Percentiles rank a stretch among this genome's conserved stretches.
Conservation (phyloP, 2,329 filamentous ascomycete genomes). For the Arthrobotrys sphaeroides region DNA sequence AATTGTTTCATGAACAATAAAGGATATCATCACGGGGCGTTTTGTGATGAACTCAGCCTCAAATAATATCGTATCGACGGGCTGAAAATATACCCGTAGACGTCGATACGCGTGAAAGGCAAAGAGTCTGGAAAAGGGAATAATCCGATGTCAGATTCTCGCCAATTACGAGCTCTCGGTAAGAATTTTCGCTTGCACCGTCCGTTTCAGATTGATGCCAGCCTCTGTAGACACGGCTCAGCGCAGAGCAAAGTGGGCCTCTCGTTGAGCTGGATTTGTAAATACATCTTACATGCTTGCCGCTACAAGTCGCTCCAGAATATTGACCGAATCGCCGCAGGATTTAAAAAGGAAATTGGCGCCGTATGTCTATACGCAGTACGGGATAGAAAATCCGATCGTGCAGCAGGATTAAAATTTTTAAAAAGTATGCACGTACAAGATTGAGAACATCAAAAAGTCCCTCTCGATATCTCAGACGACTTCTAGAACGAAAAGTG, state of each 20-base stretch:
- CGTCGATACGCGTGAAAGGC: background rate
- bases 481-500: slow-evolving; percentile 24
- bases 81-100: background rate
- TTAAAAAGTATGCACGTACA: background rate
- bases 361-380: background rate
- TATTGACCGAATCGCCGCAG: background rate
- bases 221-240: slow-evolving; percentile 2
- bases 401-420: background rate
- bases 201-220: background rate
- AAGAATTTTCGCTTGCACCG: background rate
- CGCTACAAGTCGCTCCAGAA: background rate
- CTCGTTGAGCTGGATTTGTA: background rate
- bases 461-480: background rate
- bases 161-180: slow-evolving; percentile 4
- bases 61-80: background rate
- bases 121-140: background rate
- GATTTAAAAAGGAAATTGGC: background rate
- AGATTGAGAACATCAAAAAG: background rate
- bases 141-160: slow-evolving; percentile 5
- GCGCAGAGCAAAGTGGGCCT: background rate
- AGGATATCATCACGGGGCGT: background rate
- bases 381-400: background rate
- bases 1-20: background rate
- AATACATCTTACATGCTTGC: background rate
- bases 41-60: background rate